These are phyloP conservation scores for Rubus idaeus DNA, from an alignment of 306 rosid species.

Conservation along the genomic window DNA sequence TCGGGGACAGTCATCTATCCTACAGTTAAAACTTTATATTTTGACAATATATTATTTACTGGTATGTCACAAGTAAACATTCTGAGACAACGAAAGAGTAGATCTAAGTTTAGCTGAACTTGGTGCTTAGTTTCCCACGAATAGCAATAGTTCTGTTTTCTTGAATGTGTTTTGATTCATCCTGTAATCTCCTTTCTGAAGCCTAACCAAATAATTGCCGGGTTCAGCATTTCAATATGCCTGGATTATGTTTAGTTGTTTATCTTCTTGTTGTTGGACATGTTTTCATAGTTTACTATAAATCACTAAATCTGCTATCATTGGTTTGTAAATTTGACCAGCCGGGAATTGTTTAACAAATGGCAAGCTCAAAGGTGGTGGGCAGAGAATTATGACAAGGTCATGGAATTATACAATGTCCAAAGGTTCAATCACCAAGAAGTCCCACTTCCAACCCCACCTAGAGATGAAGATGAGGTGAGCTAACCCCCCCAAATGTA, in stretches of 20 bases:
- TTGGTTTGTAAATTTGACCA: constrained; percentile 35
- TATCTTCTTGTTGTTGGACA: neutral
- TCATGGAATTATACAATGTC: constrained; percentile 93
- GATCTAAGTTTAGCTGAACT: neutral
- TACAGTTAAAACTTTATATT: neutral
- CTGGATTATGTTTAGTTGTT: neutral
- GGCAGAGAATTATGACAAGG: constrained; percentile 91
- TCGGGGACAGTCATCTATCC: neutral
- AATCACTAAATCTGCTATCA: constrained; percentile 23
- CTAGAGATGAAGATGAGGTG: constrained; percentile 89
- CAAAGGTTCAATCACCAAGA: constrained; percentile 83
- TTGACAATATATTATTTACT: neutral
- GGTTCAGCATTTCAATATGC: neutral
- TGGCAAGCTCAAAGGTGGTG: constrained; percentile 99
- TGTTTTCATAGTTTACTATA: neutral
- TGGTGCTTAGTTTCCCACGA: neutral
- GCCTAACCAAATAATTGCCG: neutral
- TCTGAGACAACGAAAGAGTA: neutral
- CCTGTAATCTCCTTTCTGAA: neutral
- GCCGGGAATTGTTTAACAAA: constrained; percentile 87
- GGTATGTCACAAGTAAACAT: neutral
- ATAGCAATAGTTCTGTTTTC: neutral
- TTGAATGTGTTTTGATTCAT: neutral
- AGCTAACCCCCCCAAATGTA: constrained; percentile 21
- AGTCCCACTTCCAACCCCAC: constrained; percentile 89